Evolutionary conservation across 257 asterid genomes (phyloP).

Genomic region (Jacaranda mimosifolia): DNA sequence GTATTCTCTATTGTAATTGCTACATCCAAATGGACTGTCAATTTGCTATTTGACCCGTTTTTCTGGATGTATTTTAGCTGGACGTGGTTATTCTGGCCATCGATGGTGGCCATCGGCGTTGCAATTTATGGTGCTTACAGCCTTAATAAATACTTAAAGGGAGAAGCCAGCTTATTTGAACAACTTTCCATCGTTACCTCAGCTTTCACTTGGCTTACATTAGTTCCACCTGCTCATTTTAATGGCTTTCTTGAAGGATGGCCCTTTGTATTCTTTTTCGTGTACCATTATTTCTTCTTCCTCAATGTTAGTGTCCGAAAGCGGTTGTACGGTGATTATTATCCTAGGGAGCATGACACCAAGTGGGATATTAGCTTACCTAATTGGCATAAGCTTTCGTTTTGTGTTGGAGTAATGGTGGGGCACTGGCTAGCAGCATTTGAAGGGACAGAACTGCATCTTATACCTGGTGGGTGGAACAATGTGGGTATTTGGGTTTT

Average conservation of each 20-base stretch:
- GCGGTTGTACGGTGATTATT: constrained; percentile 80
- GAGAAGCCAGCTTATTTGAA: constrained; percentile 63
- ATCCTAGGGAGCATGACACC: constrained; percentile 70
- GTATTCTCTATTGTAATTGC: constrained; percentile 60
- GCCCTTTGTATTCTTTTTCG: constrained; percentile 91
- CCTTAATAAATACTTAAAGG: constrained; percentile 60
- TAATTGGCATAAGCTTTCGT: constrained; percentile 71
- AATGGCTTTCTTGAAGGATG: constrained; percentile 98
- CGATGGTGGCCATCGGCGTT: constrained; percentile 67
- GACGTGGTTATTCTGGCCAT: constrained; percentile 97
- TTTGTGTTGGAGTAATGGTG: constrained; percentile 64
- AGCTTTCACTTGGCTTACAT: constrained; percentile 87
- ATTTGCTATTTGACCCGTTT: constrained; percentile 66
- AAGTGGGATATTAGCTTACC: constrained; percentile 85
- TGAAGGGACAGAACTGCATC: constrained; percentile 89
- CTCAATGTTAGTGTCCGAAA: constrained; percentile 70
- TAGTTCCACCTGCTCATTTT: constrained; percentile 93
- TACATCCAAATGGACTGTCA: constrained; percentile 66
- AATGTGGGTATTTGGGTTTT: constrained; percentile 70
- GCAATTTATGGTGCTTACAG: constrained; percentile 71
- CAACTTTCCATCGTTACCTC: constrained; percentile 81
- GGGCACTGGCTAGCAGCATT: constrained; percentile 93
- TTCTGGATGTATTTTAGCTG: constrained; percentile 96
- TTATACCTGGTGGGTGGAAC: constrained; percentile 83
- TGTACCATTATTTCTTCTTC: constrained; percentile 92